These are phyloP conservation scores for Coix lacrymajobi DNA, from an alignment of 176 grass and related monocot species.

Conservation along the genomic window DNA sequence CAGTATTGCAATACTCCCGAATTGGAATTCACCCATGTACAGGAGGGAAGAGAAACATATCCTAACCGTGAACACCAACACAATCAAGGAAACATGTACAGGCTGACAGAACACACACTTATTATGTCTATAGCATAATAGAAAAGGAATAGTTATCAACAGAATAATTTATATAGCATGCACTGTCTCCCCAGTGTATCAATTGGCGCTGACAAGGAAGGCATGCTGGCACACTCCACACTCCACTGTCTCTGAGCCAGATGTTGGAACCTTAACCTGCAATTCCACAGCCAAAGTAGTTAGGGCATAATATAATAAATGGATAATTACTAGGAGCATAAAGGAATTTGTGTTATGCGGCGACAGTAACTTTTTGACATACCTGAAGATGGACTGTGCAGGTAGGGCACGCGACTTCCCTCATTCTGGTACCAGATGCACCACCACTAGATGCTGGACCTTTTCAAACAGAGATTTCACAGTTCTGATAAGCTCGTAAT, in stretches of 20 bases:
- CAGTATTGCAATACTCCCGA: background rate
- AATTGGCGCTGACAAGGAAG: constrained; percentile 86
- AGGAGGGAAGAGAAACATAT: background rate
- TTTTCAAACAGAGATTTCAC: constrained; percentile 27
- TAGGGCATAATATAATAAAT: background rate
- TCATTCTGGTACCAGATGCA: constrained; percentile 58
- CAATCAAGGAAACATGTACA: constrained; percentile 33
- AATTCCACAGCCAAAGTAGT: constrained; percentile 18
- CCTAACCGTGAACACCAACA: constrained; percentile 1
- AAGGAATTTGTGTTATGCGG: background rate
- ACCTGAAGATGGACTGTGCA: constrained; percentile 99
- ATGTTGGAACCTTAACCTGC: constrained; percentile 85
- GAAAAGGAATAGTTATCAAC: constrained; percentile 4
- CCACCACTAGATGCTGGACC: constrained; percentile 38
- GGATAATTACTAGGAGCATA: background rate
- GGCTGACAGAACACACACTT: constrained; percentile 6
- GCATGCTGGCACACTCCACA: constrained; percentile 95
- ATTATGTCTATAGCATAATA: constrained; percentile 1
- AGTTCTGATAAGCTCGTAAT: background rate
- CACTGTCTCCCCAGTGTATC: constrained; percentile 18
- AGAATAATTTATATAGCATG: constrained; percentile 19
- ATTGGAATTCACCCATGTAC: constrained; percentile 11
- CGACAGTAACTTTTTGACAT: background rate
- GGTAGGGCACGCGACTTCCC: constrained; percentile 89
- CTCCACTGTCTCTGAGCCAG: constrained; percentile 93